A percentile compares a stretch with the other conserved stretches of the same genome.
Conservation (phyloP, 305 asterid genomes). For the Solanum hybrid region DNA sequence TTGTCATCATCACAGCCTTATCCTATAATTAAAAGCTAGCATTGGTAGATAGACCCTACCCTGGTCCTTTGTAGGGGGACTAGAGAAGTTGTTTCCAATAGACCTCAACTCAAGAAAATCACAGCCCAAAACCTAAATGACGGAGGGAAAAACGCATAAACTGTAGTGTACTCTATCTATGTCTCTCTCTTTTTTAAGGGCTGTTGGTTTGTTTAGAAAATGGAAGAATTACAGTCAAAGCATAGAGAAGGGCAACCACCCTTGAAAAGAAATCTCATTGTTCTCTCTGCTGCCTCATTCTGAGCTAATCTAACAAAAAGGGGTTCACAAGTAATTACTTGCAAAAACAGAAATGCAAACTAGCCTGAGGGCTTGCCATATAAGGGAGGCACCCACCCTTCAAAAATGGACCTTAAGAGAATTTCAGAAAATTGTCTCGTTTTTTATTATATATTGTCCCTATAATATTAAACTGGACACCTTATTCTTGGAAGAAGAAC, state of each 20-base stretch:
- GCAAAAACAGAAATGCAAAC: neutral
- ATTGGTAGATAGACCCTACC: no score
- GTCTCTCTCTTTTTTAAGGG: slow-evolving; percentile 5
- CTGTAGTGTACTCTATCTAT: neutral
- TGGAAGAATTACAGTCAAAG: slow-evolving; percentile 1
- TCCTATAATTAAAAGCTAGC: no score
- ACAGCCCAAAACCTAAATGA: neutral
- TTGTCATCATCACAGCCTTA: slow-evolving; percentile 7
- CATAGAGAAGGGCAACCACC: slow-evolving; percentile 29
- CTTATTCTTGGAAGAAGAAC: neutral
- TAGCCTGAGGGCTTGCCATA: neutral
- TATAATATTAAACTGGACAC: neutral
- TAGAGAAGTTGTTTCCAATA: neutral
- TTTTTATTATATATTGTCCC: neutral
- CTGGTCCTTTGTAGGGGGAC: neutral
- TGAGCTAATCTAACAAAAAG: neutral
- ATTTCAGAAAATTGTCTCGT: neutral
- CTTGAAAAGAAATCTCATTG: slow-evolving; percentile 17
- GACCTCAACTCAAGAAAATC: neutral
- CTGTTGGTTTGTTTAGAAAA: neutral
- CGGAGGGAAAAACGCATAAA: neutral
- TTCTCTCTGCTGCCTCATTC: slow-evolving; percentile 10
- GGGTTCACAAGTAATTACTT: neutral
- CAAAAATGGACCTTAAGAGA: neutral
- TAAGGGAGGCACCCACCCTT: neutral